Evolutionary conservation across 495 filamentous ascomycete genomes (phyloP).

Genomic region (Oidiodendron maius): DNA sequence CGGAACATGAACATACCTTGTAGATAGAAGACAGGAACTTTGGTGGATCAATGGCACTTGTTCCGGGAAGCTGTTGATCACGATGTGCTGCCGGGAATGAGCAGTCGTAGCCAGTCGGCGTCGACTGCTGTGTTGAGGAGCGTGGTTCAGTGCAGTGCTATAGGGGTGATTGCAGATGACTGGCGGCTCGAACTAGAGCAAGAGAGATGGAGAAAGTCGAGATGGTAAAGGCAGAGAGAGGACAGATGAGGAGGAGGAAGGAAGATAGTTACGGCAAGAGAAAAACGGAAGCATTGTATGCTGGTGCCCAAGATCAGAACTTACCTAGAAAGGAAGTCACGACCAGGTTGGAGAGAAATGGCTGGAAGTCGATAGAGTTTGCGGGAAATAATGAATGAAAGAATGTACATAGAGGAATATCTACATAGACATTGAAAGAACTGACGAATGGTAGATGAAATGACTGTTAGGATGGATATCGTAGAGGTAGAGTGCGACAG

Average conservation of each 20-base stretch:
- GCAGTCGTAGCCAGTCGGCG: slow-evolving; percentile 11
- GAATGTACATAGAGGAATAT: too few species aligned
- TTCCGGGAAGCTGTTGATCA: not conserved
- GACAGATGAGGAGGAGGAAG: not conserved
- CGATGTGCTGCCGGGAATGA: slow-evolving; percentile 6
- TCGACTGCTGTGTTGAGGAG: slow-evolving; percentile 8
- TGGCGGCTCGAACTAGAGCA: not conserved
- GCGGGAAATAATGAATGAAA: too few species aligned
- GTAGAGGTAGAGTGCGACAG: too few species aligned
- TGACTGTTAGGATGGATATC: too few species aligned
- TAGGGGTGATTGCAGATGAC: too few species aligned
- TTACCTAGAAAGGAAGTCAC: not conserved
- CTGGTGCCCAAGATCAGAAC: not conserved
- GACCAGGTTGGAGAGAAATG: not conserved
- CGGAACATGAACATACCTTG: not conserved
- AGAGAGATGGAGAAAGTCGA: slow-evolving; percentile 2
- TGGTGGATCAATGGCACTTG: not conserved
- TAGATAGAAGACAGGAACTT: not conserved
- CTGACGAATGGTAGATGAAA: too few species aligned
- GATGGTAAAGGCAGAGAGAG: not conserved
- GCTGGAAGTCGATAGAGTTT: too few species aligned
- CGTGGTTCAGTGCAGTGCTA: too few species aligned
- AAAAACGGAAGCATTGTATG: not conserved
- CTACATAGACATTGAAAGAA: too few species aligned
- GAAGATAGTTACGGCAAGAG: not conserved